Evolutionary conservation across 768 basidiomycete genomes (phyloP), one percentile per base, ranked within the genome.

Genomic region (Mrakia blollopis): DNA sequence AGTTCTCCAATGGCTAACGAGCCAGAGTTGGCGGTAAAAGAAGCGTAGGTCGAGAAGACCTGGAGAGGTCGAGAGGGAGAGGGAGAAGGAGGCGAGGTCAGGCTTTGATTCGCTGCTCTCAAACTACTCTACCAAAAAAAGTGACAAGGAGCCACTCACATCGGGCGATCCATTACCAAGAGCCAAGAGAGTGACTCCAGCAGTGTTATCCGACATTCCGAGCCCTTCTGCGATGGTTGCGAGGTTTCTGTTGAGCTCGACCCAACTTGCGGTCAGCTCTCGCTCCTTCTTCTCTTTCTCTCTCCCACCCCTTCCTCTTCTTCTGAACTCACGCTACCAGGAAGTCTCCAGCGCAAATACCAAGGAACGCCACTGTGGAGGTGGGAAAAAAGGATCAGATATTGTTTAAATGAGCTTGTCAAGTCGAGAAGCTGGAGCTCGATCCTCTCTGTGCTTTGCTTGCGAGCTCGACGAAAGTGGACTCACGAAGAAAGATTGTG

Each of bases 131-230:
- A 6, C 47, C 5, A 23, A 30, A 9, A 6, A 37, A 16, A 21
- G 32, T 2, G 25, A 23, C 18, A 54, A 54, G 52, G 10, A 44
- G 44, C 18, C 41, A 72, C 50, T 57, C 47, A 61, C 77, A 60
- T 78, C 77, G 9, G 77, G 77, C 41, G 67, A 70, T 16, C 77
- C 77, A 37, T 72, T 74, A 57, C 96, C 96, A 82, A 98, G 95
- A 0, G 97, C 97, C 39, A 99, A 87, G 80, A 99, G 92, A 0
- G 97, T 99, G 35, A 98, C 95, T 0, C 97, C 97, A 0, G 97
- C 94, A 25, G 98, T 90, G 74, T 92, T 92, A 82, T 99, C 94
- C 80, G 92, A 92, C 57, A 99, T 84, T 0, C 94, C 92, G 6
- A 99, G 88, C 6, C 92, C 85, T 69, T 90, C 88, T 0, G 96